Conservation (phyloP, 129 eudicot species). For the Chrysanthemum makinoi region DNA sequence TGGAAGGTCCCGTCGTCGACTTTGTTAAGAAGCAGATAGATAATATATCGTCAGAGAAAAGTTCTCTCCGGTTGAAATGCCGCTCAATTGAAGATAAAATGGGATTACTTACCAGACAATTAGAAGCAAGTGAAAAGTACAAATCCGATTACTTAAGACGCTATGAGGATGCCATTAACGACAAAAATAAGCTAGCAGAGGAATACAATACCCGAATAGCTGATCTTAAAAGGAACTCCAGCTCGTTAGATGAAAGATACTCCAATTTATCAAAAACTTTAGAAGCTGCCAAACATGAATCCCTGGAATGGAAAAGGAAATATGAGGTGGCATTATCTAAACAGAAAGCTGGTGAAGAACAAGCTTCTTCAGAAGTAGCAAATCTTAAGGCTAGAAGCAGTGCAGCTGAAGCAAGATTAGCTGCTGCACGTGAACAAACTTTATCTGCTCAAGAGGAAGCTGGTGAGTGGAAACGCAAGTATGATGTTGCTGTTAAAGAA, state of each 20-base stretch:
- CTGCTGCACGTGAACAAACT: conserved; percentile 91
- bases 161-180: conserved; percentile 85
- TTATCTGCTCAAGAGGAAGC: conserved; percentile 95
- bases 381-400: conserved; percentile 69
- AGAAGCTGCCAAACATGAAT: conserved; percentile 69
- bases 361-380: conserved; percentile 64
- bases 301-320: conserved; percentile 80
- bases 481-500: conserved; percentile 78
- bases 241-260: conserved; percentile 80
- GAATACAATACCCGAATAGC: conserved; percentile 71
- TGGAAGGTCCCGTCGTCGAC: conserved; percentile 94
- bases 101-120: conserved; percentile 76
- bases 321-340: conserved; percentile 59
- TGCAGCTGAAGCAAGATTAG: conserved; percentile 94
- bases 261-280: conserved; percentile 56
- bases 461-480: conserved; percentile 94
- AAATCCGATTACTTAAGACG: conserved; percentile 89
- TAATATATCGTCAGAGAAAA: conserved; percentile 68
- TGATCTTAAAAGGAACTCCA: conserved; percentile 55
- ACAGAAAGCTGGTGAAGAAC: conserved; percentile 79
- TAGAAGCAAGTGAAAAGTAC: conserved; percentile 83
- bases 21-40: conserved; percentile 83
- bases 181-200: conserved; percentile 74
- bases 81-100: conserved; percentile 80
- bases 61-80: conserved; percentile 69